phyloP scores from a whole-genome alignment of 192 early-diverging fungal species.

The Mortierella antarctica region DNA sequence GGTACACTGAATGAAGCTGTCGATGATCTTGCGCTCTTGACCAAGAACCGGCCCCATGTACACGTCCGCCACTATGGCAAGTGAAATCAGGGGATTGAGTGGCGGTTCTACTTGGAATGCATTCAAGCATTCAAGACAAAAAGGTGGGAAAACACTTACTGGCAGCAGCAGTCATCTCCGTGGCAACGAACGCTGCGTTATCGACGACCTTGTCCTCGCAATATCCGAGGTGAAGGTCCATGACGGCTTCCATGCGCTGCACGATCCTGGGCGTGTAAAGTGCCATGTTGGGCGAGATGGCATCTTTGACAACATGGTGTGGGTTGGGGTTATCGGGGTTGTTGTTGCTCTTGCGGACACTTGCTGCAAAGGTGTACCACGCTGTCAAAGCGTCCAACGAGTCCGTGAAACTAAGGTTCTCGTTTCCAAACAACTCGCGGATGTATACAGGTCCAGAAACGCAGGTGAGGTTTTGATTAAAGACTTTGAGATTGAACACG shows the following conservation, averaged over 20 bases:
- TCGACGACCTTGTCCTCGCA: conserved; percentile 9
- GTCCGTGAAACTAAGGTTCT: conserved; percentile 13
- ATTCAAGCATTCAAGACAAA: not conserved
- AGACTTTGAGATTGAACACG: conserved; percentile 11
- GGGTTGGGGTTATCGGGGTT: not conserved
- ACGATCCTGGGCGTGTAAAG: conserved; percentile 30
- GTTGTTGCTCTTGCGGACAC: conserved; percentile 14
- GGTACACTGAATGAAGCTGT: conserved; percentile 12
- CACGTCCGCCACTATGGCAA: conserved; percentile 6
- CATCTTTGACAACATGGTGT: conserved; percentile 13
- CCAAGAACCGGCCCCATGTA: conserved; percentile 12
- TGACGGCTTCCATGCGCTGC: not conserved
- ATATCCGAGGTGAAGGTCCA: conserved; percentile 1
- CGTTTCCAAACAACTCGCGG: conserved; percentile 36
- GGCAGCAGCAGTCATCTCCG: conserved; percentile 25
- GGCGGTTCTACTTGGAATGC: too few relatives aligned
- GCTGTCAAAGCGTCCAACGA: conserved; percentile 5
- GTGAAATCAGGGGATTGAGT: not conserved
- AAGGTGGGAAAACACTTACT: conserved; percentile 12
- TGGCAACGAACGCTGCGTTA: conserved; percentile 6
- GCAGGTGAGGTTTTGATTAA: conserved; percentile 8
- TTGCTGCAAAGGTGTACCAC: not conserved
- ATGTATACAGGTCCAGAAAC: conserved; percentile 16
- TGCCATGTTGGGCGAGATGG: conserved; percentile 42
- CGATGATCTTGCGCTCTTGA: conserved; percentile 3